A percentile compares a stretch with the other conserved stretches of the same genome.
These are phyloP conservation scores for Alternaria sp. DNA, from an alignment of 2,329 filamentous ascomycete genomes.

Conservation along the genomic window DNA sequence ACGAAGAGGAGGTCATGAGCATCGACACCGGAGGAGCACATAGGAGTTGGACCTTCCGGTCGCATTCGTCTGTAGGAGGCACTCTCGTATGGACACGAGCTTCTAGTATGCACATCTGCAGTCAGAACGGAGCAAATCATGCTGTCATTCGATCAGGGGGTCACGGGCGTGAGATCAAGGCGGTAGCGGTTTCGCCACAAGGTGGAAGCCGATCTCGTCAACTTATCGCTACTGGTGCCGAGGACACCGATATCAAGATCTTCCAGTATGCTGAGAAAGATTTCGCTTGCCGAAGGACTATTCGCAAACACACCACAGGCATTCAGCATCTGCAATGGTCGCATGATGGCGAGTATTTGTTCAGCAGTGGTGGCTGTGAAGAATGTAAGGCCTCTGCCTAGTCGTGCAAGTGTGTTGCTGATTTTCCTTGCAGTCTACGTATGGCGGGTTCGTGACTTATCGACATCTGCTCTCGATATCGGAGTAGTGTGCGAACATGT, in stretches of 20 bases:
- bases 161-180: constrained; percentile 88
- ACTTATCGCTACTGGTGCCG: constrained; percentile 72
- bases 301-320: constrained; percentile 83
- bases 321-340: constrained; percentile 84
- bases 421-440: constrained; percentile 67
- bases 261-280: constrained; percentile 60
- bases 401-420: neutral
- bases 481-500: constrained; percentile 62
- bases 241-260: constrained; percentile 79
- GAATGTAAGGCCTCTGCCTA: constrained; percentile 57
- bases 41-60: constrained; percentile 72
- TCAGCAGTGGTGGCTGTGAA: constrained; percentile 87
- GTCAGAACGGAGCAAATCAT: constrained; percentile 53
- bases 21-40: constrained; percentile 88
- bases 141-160: constrained; percentile 69
- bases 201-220: constrained; percentile 19
- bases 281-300: constrained; percentile 64
- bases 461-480: constrained; percentile 57
- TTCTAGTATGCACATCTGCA: constrained; percentile 59
- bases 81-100: constrained; percentile 80
- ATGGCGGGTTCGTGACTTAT: constrained; percentile 72
- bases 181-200: constrained; percentile 58
- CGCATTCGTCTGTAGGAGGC: constrained; percentile 45
- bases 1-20: constrained; percentile 71
- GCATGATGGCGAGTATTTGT: constrained; percentile 70